Conservation (phyloP, 176 grass and related monocot genomes). For the Luzula sylvatica region DNA sequence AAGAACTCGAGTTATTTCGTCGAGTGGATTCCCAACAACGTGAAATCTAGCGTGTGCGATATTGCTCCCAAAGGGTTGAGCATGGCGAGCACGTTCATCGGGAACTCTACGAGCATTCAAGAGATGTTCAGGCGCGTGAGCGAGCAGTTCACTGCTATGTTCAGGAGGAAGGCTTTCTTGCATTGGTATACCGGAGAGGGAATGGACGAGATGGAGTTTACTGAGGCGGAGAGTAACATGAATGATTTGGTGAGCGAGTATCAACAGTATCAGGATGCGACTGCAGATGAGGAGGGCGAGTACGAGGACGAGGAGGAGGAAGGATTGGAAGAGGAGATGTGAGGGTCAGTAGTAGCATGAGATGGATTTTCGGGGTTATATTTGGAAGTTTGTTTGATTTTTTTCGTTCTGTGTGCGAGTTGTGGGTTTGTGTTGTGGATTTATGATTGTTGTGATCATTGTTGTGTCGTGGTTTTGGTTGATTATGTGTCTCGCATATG, state of each 20-base stretch:
- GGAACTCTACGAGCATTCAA: constrained; percentile 84
- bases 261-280: constrained; percentile 91
- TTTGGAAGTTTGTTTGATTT: neutral
- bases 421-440: neutral
- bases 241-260: constrained; percentile 81
- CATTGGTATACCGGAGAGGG: constrained; percentile 91
- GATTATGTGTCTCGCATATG: constrained; percentile 6
- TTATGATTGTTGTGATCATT: neutral
- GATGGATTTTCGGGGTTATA: neutral
- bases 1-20: constrained; percentile 90
- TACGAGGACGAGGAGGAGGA: constrained; percentile 67
- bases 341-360: constrained; percentile 5
- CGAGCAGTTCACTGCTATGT: constrained; percentile 92
- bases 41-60: constrained; percentile 79
- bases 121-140: constrained; percentile 94
- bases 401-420: neutral
- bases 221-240: constrained; percentile 83
- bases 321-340: constrained; percentile 26
- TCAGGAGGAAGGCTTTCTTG: constrained; percentile 81
- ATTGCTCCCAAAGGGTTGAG: constrained; percentile 60
- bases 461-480: neutral
- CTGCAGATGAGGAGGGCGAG: constrained; percentile 54
- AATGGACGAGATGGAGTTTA: constrained; percentile 98
- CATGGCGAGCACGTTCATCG: constrained; percentile 83
- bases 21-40: constrained; percentile 86